phyloP scores from a whole-genome alignment of 176 grass and related monocot genomes.

The Urochloa ruziziensis region DNA sequence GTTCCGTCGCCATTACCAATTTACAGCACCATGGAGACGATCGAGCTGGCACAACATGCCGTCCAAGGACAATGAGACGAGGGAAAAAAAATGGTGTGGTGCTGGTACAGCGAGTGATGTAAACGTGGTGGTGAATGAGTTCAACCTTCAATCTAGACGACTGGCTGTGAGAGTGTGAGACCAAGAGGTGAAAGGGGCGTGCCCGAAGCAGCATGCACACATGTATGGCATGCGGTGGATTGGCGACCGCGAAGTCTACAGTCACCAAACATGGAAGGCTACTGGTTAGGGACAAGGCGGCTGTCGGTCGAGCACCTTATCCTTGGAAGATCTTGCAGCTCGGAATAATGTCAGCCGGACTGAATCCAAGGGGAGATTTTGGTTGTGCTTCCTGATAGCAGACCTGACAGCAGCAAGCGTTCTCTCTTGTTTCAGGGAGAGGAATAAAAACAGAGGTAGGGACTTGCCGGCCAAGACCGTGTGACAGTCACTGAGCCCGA shows the following conservation, averaged over 20 bases:
- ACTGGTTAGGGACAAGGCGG: neutral
- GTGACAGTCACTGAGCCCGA: neutral
- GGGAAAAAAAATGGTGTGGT: too few relatives aligned
- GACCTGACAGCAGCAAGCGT: too few relatives aligned
- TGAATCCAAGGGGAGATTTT: neutral
- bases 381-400: neutral
- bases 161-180: too few relatives aligned
- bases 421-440: neutral
- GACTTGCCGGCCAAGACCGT: neutral
- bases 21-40: too few relatives aligned
- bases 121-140: too few relatives aligned
- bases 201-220: neutral
- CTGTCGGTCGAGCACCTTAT: neutral
- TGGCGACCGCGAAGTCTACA: neutral
- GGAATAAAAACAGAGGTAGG: neutral
- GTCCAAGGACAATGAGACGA: too few relatives aligned
- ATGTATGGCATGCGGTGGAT: conserved; percentile 13
- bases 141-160: too few relatives aligned
- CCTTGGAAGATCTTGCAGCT: neutral
- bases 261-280: neutral
- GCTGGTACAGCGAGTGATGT: too few relatives aligned
- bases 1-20: too few relatives aligned
- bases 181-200: neutral
- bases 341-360: neutral
- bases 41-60: too few relatives aligned